Conservation (phyloP, 257 asterid species). For the Solanum pimpinellifolium region DNA sequence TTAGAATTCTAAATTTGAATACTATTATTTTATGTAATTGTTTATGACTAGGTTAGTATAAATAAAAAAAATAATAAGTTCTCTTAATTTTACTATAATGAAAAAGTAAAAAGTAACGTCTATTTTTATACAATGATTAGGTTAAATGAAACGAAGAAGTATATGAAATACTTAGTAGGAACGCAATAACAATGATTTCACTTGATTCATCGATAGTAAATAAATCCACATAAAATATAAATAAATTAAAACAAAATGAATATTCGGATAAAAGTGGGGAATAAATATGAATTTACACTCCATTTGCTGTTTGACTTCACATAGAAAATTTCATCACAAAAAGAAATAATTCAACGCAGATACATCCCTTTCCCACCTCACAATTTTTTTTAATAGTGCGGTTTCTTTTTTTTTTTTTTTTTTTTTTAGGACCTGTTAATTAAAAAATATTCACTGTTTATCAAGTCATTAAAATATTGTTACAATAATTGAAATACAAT, state of each 20-base stretch:
- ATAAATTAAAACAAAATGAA: not conserved
- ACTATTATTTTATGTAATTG: no score
- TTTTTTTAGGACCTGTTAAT: not conserved
- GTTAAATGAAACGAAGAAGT: not conserved
- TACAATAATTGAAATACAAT: not conserved
- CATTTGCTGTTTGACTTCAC: not conserved
- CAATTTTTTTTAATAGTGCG: not conserved
- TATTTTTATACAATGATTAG: no score
- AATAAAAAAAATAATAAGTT: no score
- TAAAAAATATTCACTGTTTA: not conserved
- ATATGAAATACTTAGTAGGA: not conserved
- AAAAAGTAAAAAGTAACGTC: not conserved
- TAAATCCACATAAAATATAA: not conserved
- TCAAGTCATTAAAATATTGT: not conserved
- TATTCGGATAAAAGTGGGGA: not conserved
- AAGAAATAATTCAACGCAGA: not conserved
- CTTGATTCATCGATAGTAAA: not conserved
- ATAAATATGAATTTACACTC: not conserved
- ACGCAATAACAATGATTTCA: not conserved
- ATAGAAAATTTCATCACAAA: not conserved
- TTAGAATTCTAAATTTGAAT: no score
- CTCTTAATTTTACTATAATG: no score
- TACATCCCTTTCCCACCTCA: not conserved
- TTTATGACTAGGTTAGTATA: no score
- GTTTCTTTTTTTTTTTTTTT: not conserved